Conservation (phyloP, 1,284 basidiomycete species). For the Trichosporon faecale region DNA sequence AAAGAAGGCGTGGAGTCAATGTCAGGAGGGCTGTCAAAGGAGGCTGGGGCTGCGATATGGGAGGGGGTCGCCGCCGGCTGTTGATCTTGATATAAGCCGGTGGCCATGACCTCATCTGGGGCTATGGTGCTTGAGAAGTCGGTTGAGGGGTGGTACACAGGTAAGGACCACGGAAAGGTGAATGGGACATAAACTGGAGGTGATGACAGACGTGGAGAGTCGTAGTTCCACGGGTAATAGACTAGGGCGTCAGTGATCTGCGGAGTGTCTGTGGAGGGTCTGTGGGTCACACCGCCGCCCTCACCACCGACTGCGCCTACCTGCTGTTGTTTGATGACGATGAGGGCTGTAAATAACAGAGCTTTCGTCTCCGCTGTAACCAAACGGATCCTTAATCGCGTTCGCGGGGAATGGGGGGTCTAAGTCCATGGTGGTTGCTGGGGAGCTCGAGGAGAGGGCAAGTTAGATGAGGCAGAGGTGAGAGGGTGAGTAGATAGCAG, state of each 20-base stretch:
- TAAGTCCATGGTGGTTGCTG: not conserved
- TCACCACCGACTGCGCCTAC: not conserved
- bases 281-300: not conserved
- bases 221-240: not conserved
- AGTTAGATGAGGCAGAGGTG: not conserved
- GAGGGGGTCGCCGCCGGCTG: not conserved
- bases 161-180: not conserved
- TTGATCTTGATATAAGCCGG: not conserved
- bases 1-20: not conserved
- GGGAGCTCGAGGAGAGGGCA: not conserved
- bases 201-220: not conserved
- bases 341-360: not conserved
- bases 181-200: not conserved
- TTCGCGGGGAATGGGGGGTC: constrained; percentile 18
- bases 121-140: not conserved
- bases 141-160: not conserved
- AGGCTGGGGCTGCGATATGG: not conserved
- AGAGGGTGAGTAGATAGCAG: not conserved
- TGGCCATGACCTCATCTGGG: constrained; percentile 1
- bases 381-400: constrained; percentile 21
- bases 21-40: not conserved
- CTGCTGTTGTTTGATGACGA: not conserved
- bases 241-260: constrained; percentile 7
- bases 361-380: not conserved
- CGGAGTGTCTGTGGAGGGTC: not conserved